These are phyloP conservation scores for Simplicillium aogashimaense DNA, from an alignment of 2,329 filamentous ascomycete genomes.

Conservation along the genomic window DNA sequence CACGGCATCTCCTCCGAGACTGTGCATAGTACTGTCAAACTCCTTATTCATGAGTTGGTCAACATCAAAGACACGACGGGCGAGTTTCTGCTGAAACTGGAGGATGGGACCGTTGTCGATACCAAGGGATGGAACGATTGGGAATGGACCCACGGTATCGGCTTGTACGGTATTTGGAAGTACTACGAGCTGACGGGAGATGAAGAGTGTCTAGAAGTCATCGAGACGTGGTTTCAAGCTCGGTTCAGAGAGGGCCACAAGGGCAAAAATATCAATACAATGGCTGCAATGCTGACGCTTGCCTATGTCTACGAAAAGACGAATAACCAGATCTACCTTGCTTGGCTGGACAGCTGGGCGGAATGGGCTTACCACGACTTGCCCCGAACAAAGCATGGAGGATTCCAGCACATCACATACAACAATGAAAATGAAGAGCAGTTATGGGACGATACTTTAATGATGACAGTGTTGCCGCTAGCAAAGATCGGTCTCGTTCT, in stretches of 20 bases:
- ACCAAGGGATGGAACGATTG: conserved; percentile 78
- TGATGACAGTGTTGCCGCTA: conserved; percentile 78
- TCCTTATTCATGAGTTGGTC: conserved; percentile 63
- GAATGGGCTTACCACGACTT: conserved; percentile 77
- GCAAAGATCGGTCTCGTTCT: conserved; percentile 70
- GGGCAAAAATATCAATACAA: conserved; percentile 80
- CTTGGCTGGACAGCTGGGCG: conserved; percentile 73
- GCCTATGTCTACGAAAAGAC: conserved; percentile 73
- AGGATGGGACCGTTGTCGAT: conserved; percentile 68
- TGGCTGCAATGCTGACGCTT: conserved; percentile 68
- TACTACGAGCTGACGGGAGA: conserved; percentile 67
- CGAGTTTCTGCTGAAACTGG: conserved; percentile 60
- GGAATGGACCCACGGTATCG: conserved; percentile 77
- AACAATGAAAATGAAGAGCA: conserved; percentile 61
- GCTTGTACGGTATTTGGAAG: conserved; percentile 73
- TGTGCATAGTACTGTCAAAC: conserved; percentile 46
- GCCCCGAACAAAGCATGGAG: conserved; percentile 57
- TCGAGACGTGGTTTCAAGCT: conserved; percentile 62
- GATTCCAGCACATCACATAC: conserved; percentile 71
- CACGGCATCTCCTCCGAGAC: conserved; percentile 35
- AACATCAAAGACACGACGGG: conserved; percentile 70
- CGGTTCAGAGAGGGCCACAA: conserved; percentile 62
- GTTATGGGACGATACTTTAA: conserved; percentile 77
- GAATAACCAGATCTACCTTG: conserved; percentile 55
- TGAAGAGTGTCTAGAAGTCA: conserved; percentile 48